Conservation (phyloP, 208 protist species). For the Leishmania tropica region DNA sequence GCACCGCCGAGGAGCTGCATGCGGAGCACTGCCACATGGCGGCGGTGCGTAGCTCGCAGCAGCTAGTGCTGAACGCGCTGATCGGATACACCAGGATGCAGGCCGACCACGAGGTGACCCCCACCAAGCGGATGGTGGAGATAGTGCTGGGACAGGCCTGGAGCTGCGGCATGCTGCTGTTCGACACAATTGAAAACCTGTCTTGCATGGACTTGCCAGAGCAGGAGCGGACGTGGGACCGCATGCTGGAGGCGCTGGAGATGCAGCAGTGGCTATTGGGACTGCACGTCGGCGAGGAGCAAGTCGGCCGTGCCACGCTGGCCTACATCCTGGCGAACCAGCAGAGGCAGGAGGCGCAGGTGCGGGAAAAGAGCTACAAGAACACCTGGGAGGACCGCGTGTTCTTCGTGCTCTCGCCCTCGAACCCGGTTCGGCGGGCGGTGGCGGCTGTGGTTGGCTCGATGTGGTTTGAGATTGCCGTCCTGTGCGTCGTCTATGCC, state of each 20-base stretch:
- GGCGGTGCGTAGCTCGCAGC: slow-evolving; percentile 77
- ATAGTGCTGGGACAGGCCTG: slow-evolving; percentile 87
- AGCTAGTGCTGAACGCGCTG: slow-evolving; percentile 83
- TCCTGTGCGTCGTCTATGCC: slow-evolving; percentile 66
- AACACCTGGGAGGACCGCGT: slow-evolving; percentile 72
- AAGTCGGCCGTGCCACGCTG: slow-evolving; percentile 87
- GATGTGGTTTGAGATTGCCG: slow-evolving; percentile 68
- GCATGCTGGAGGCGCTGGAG: slow-evolving; percentile 74
- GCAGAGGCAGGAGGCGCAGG: slow-evolving; percentile 56
- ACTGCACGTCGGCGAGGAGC: slow-evolving; percentile 91
- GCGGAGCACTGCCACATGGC: slow-evolving; percentile 90
- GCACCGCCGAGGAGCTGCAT: slow-evolving; percentile 79
- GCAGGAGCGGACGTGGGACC: slow-evolving; percentile 72
- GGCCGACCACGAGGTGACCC: slow-evolving; percentile 57
- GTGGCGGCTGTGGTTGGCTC: slow-evolving; percentile 56
- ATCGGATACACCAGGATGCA: slow-evolving; percentile 81
- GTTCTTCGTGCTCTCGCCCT: slow-evolving; percentile 67
- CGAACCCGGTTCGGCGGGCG: slow-evolving; percentile 55
- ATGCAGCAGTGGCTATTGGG: slow-evolving; percentile 87
- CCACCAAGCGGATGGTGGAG: slow-evolving; percentile 76
- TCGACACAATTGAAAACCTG: slow-evolving; percentile 86
- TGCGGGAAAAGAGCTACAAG: slow-evolving; percentile 37
- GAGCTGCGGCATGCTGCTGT: slow-evolving; percentile 90
- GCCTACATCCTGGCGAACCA: slow-evolving; percentile 86
- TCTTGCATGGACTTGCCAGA: slow-evolving; percentile 72